Evolutionary conservation across 768 basidiomycete genomes (phyloP), one percentile per base, ranked within the genome.

Genomic region (Trametes villosa): DNA sequence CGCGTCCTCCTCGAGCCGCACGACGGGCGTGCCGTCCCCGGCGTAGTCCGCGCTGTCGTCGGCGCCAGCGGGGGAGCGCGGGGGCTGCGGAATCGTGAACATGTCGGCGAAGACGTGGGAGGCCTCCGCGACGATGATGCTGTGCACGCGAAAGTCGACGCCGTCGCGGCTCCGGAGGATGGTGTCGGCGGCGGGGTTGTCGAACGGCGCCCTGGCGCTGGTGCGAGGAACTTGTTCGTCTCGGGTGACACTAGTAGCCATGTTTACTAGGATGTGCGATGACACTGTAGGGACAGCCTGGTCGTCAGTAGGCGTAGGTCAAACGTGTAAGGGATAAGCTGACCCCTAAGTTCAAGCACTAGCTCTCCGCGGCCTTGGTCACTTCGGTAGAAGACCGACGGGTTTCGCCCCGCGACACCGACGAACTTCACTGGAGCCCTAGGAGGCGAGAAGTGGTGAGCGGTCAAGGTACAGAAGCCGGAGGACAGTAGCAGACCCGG

Each of bases 71-170:
- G 42, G 24, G 27, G 20, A 15, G 22, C 8, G 22, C 26, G 24
- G 36, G 4, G 83, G 78, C 40, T 75, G 73, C 31, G 85, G 83
- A 31, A 86, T 70, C 11, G 79, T 76, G 63, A 87, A 82, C 74
- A 84, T 81, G 63, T 80, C 76, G 51, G 74, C 74, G 66, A 87
- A 87, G 69, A 87, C 81, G 9, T 83, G 76, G 15, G 87, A 88
- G 0, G 84, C 80, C 22, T 84, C 68, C n/a, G 81, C 77, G 17
- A 88, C 74, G 58, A 87, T 74, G 38, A 79, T 65, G 65, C 82
- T 85, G 78, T 82, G 82, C 42, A 83, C 79, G 54, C 76, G 79
- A 70, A 86, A 86, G 58, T 78, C 73, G 9, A 67, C 67, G 26
- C 52, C 45, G 20, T 70, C 70, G 11, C 80, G 52, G 27, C 64